A percentile compares a stretch with the other conserved stretches of the same genome.
Evolutionary conservation across 768 basidiomycete species (phyloP).

Genomic region (Gloeophyllum trabeum): DNA sequence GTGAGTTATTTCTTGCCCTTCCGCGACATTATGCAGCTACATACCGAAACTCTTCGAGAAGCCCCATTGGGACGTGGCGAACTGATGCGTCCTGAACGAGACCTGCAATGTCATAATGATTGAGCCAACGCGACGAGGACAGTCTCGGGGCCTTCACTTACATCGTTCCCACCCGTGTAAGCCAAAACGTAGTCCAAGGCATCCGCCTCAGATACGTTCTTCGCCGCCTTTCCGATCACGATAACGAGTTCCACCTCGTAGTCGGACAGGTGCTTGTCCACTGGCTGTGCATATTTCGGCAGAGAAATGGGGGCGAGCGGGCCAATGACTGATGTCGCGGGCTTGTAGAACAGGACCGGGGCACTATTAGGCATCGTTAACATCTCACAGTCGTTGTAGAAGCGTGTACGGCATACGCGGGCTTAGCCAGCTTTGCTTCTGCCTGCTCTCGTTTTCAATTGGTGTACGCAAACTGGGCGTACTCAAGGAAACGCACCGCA

Average conservation of each 20-base stretch:
- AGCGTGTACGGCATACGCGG: conserved; percentile 31
- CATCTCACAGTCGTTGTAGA: not conserved
- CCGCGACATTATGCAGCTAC: conserved; percentile 8
- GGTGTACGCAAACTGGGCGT: not conserved
- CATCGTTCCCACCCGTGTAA: conserved; percentile 76
- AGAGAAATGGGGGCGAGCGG: conserved; percentile 56
- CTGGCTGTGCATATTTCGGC: conserved; percentile 59
- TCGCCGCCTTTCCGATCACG: conserved; percentile 74
- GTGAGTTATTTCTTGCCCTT: not conserved
- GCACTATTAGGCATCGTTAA: conserved; percentile 25
- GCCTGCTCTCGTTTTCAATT: conserved; percentile 27
- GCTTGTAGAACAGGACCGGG: conserved; percentile 76
- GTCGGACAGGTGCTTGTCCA: conserved; percentile 60
- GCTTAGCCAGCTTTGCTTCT: conserved; percentile 53
- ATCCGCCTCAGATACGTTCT: conserved; percentile 68
- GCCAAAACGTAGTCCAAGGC: conserved; percentile 82
- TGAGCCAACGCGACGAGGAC: not conserved
- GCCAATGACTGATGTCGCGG: conserved; percentile 56
- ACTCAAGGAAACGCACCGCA: conserved; percentile 38
- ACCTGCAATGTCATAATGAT: conserved; percentile 26
- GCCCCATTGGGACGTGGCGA: conserved; percentile 75
- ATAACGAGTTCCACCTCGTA: conserved; percentile 78
- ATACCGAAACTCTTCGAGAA: conserved; percentile 83
- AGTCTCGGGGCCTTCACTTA: conserved; percentile 17
- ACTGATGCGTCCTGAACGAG: conserved; percentile 76